phyloP scores from a whole-genome alignment of 2,329 filamentous ascomycete genomes.

The Penicillium sp. region DNA sequence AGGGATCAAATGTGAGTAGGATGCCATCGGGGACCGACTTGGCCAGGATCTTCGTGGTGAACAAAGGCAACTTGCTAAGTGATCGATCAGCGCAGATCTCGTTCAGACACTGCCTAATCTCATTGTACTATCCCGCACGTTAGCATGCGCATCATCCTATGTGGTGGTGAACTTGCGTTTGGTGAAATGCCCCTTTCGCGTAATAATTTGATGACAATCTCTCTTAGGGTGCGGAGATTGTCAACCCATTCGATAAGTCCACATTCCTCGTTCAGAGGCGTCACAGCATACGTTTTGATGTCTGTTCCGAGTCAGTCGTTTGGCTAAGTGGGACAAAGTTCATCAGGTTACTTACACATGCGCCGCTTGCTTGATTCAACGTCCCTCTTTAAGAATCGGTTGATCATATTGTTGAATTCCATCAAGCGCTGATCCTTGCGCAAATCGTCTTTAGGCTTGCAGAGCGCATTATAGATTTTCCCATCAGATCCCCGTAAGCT shows the following conservation, averaged over 20 bases:
- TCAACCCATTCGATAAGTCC: conserved; percentile 99
- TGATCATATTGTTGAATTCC: conserved; percentile 99
- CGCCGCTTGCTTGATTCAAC: conserved; percentile 85
- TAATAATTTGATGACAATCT: conserved; percentile 79
- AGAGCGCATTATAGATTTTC: conserved; percentile 79
- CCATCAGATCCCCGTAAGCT: conserved; percentile 87
- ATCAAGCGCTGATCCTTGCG: conserved; percentile 96
- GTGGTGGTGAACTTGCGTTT: conserved; percentile 39
- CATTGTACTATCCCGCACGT: conserved; percentile 54
- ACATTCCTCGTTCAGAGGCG: conserved; percentile 94
- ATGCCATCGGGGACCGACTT: conserved; percentile 31
- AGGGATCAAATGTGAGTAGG: not conserved
- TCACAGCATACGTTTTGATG: conserved; percentile 96
- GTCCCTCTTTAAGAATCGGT: conserved; percentile 85
- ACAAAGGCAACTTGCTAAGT: conserved; percentile 62
- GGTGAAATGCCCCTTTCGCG: conserved; percentile 64
- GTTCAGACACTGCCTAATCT: conserved; percentile 59
- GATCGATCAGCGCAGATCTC: conserved; percentile 58
- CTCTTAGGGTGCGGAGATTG: conserved; percentile 86
- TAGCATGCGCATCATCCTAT: not conserved
- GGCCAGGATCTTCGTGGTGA: conserved; percentile 60
- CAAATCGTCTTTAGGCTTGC: conserved; percentile 97
- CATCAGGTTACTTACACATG: conserved; percentile 53
- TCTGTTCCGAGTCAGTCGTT: conserved; percentile 40
- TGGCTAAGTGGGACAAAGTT: not conserved